Base-by-base conservation (phyloP, 805 yeast species). In the Teunomyces kruisii region DNA sequence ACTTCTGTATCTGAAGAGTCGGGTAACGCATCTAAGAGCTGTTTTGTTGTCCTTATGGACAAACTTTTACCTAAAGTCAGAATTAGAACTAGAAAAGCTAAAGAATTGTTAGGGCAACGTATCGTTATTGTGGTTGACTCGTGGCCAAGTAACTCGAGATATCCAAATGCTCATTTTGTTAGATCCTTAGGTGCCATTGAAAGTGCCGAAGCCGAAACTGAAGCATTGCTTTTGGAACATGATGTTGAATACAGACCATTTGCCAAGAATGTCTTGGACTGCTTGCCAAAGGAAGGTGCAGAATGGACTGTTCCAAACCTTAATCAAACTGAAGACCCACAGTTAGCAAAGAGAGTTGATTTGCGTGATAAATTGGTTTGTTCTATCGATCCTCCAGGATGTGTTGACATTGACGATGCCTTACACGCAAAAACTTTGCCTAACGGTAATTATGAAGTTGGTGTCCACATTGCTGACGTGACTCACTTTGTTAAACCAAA, bases 351-450 rank as follows among this genome's bases (percentile, higher is more conserved):
- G 55, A 81, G 99, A 66, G 78, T 73, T 42, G 99, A 94, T 64
- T 75, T 91, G 47, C 80, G 99, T 57, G 96, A 92, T 56, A 83
- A 88, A 58, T 72, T 89, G 40, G 88, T 94, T 32, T 94, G 99
- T 64, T 86, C 96, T 17, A 94, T 94, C 55, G 99, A 94, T 74
- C 99, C 99, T 8, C 97, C 97, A 2, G 85, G 86, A 26, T 92
- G 98, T 81, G 97, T 91, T 53, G 99, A 94, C 80, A 94, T 94
- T 58, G 99, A 94, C 72, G 97, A 94, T 72, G 99, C 99, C 1
- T 73, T 94, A 40, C 99, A 94, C 61, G 98, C 98, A 0, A 72
- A 78, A 51, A 62, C 63, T 43, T 75, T 94, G 40, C 90, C 96
- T 1, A 94, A 94, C 63, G 99, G 99, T 0, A 88, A 92, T 62